These are phyloP conservation scores for Pseudogymnoascus sp. DNA, from an alignment of 2,329 filamentous ascomycete genomes.

Conservation along the genomic window DNA sequence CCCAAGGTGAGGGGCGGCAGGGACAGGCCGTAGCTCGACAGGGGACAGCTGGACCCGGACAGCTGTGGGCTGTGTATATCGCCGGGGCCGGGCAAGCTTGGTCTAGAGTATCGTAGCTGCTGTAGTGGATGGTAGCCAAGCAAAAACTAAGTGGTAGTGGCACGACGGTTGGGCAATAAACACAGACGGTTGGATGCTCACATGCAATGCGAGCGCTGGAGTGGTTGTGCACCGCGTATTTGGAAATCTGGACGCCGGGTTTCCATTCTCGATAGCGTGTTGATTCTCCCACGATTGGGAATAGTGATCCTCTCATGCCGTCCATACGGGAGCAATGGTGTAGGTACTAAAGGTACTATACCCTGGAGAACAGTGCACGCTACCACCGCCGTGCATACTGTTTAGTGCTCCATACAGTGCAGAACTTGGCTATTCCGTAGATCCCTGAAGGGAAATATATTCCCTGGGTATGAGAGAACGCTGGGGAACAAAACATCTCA, in stretches of 20 bases:
- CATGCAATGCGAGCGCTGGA: not conserved
- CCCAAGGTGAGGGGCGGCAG: not conserved
- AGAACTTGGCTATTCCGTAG: not conserved
- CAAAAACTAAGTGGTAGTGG: not conserved
- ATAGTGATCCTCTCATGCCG: not conserved
- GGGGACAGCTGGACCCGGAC: not conserved
- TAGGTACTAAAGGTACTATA: not conserved
- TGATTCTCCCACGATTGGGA: not conserved
- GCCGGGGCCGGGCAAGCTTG: not conserved
- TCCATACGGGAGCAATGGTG: not conserved
- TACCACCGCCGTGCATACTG: not conserved
- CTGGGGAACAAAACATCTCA: not conserved
- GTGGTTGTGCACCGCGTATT: not conserved
- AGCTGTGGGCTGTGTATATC: not conserved
- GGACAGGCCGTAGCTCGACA: slow-evolving; percentile 3
- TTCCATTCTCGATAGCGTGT: not conserved
- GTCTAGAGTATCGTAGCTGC: slow-evolving; percentile 1
- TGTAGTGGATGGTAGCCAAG: slow-evolving; percentile 3
- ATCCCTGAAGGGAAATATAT: not conserved
- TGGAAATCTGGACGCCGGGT: not conserved
- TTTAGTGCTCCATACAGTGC: not conserved
- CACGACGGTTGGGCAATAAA: not conserved
- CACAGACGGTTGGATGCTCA: not conserved
- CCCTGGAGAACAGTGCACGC: not conserved
- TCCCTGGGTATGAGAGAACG: not conserved